phyloP scores from a whole-genome alignment of 441 rosid genomes.

The Gossypium gossypioides region DNA sequence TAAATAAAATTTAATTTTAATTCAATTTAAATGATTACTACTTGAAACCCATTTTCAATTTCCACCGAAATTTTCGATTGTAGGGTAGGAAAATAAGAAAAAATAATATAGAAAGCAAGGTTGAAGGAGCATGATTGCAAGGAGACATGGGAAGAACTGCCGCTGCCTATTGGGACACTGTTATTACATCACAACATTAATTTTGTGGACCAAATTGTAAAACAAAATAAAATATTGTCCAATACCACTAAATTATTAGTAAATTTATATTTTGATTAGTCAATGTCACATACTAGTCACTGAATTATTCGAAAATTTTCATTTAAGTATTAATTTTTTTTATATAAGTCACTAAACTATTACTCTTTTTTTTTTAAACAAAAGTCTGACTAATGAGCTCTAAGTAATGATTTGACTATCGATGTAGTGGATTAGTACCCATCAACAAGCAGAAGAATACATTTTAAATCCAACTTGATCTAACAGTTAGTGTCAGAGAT shows the following conservation, averaged over 20 bases:
- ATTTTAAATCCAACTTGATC: too few species aligned
- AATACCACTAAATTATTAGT: too few species aligned
- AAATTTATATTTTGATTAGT: too few species aligned
- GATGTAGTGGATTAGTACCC: too few species aligned
- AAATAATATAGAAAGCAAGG: neutral
- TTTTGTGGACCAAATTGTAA: slow-evolving; percentile 4
- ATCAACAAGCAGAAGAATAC: too few species aligned
- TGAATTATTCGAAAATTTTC: too few species aligned
- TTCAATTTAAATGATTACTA: neutral
- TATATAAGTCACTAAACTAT: neutral
- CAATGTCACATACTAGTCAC: too few species aligned
- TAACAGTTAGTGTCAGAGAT: too few species aligned
- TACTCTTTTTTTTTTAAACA: neutral
- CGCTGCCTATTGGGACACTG: neutral
- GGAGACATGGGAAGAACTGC: slow-evolving; percentile 14
- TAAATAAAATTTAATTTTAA: too few species aligned
- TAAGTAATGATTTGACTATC: too few species aligned
- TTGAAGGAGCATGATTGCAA: slow-evolving; percentile 2
- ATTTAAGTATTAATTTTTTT: too few species aligned
- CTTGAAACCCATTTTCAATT: neutral
- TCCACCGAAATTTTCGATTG: neutral
- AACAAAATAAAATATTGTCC: neutral
- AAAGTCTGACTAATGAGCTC: too few species aligned
- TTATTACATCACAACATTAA: slow-evolving; percentile 13
- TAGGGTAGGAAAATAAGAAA: neutral